Conservation (phyloP, 1,139 yeast genomes). For the Blastobotrys arbuscula region DNA sequence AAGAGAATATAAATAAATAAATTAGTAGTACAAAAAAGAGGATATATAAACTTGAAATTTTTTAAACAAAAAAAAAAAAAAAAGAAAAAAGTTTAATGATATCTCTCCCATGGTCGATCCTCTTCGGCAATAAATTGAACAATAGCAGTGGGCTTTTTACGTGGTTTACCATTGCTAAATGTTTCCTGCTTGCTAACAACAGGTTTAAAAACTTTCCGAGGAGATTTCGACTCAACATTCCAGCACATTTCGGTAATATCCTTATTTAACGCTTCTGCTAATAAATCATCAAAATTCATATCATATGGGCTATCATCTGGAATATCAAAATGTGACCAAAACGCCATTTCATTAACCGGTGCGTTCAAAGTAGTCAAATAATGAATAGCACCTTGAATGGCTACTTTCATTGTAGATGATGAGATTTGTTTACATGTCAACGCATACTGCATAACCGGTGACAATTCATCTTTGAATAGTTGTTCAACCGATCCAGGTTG, state of each 20-base stretch:
- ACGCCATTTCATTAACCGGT: conserved; percentile 9
- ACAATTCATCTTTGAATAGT: conserved; percentile 2
- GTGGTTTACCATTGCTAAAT: conserved; percentile 8
- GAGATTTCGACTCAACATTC: conserved; percentile 2
- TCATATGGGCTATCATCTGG: conserved; percentile 5
- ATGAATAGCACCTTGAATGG: conserved; percentile 12
- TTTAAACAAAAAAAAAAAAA: background rate
- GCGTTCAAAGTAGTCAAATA: conserved; percentile 12
- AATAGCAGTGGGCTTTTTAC: conserved; percentile 7
- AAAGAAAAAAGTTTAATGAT: background rate
- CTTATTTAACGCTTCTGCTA: conserved; percentile 8
- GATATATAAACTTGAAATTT: background rate
- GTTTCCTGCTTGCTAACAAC: conserved; percentile 4
- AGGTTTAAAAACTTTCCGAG: background rate
- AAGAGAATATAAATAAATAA: background rate
- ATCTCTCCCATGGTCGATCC: conserved; percentile 9
- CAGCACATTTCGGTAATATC: conserved; percentile 10
- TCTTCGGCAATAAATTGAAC: background rate
- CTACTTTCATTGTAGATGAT: conserved; percentile 9
- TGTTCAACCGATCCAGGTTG: conserved; percentile 3
- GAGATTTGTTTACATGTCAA: conserved; percentile 7
- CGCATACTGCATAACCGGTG: conserved; percentile 11
- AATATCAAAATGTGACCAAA: conserved; percentile 7
- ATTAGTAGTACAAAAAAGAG: background rate
- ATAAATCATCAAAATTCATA: conserved; percentile 6